phyloP scores from a whole-genome alignment of 805 yeast genomes.

The Ascoidea rubescens region DNA sequence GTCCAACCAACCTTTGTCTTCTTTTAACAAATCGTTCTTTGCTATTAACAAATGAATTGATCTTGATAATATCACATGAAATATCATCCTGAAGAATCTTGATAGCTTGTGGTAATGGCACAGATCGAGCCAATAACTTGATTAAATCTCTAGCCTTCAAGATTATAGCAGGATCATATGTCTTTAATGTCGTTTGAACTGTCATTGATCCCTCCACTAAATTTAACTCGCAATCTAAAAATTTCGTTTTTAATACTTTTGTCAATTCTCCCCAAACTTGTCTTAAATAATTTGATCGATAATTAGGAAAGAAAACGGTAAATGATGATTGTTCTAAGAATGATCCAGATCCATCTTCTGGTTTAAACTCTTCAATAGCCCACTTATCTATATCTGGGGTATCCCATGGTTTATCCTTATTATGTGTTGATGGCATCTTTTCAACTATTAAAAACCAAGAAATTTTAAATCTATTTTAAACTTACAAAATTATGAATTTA shows the following conservation, averaged over 20 bases:
- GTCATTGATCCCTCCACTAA: constrained; percentile 96
- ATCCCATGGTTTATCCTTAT: constrained; percentile 96
- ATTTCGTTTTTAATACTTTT: constrained; percentile 54
- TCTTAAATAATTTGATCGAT: constrained; percentile 81
- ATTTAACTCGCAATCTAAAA: constrained; percentile 74
- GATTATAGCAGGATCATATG: constrained; percentile 88
- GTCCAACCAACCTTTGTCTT: constrained; percentile 93
- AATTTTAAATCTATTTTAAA: too few relatives aligned
- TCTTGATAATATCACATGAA: constrained; percentile 93
- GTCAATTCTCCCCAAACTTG: constrained; percentile 93
- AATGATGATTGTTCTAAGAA: constrained; percentile 95
- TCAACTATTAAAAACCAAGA: background rate
- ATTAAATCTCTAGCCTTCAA: constrained; percentile 91
- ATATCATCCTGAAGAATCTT: constrained; percentile 83
- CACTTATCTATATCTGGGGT: constrained; percentile 91
- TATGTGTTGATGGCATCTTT: constrained; percentile 83
- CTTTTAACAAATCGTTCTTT: constrained; percentile 92
- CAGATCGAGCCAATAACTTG: constrained; percentile 87
- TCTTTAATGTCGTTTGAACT: constrained; percentile 88
- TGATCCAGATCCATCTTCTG: constrained; percentile 82
- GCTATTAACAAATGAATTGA: constrained; percentile 77
- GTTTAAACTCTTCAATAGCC: constrained; percentile 76
- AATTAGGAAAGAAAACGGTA: constrained; percentile 91
- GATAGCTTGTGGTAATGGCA: constrained; percentile 92
- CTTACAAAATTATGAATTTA: too few relatives aligned